A percentile compares a stretch with the other conserved stretches of the same genome.
These are phyloP conservation scores for Aspergillus spinulosporus DNA, from an alignment of 2,329 filamentous ascomycete genomes.

Conservation along the genomic window DNA sequence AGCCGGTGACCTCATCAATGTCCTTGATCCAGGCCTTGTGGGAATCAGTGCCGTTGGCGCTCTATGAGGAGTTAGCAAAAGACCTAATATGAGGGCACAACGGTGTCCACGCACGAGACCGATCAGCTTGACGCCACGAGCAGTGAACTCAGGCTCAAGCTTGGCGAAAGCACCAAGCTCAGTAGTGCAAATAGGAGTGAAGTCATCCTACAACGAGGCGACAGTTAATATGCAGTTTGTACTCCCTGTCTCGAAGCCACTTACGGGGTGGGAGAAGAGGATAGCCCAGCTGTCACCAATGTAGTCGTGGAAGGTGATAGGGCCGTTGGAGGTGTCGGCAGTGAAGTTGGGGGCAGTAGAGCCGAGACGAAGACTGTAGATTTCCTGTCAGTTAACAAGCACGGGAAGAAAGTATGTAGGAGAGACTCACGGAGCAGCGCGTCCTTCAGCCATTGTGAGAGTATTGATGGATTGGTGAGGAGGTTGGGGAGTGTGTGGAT, in stretches of 20 bases:
- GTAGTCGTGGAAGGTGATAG: constrained; percentile 71
- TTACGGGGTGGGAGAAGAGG: constrained; percentile 68
- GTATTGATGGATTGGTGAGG: constrained; percentile 3
- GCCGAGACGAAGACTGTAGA: constrained; percentile 60
- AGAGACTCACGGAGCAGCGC: constrained; percentile 44
- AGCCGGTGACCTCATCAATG: constrained; percentile 75
- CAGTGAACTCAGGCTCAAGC: constrained; percentile 84
- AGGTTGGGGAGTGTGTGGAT: constrained; percentile 2
- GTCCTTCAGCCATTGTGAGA: constrained; percentile 45
- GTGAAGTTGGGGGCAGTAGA: constrained; percentile 69
- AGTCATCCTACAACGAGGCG: constrained; percentile 57
- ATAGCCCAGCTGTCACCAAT: constrained; percentile 70
- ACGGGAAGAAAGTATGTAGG: constrained; percentile 1
- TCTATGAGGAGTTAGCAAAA: constrained; percentile 35
- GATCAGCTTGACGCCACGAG: constrained; percentile 86
- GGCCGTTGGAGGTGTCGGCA: constrained; percentile 65
- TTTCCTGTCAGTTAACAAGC: constrained; percentile 8
- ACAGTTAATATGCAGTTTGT: not conserved
- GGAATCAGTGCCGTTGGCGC: constrained; percentile 78
- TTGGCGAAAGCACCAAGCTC: constrained; percentile 94
- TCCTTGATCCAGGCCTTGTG: constrained; percentile 91
- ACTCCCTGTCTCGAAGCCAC: constrained; percentile 7
- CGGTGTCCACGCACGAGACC: constrained; percentile 58
- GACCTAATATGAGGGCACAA: not conserved
- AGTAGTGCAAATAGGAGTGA: constrained; percentile 93